A percentile compares a stretch with the other conserved stretches of the same genome.
These are phyloP conservation scores for Graphilbum sp. DNA, from an alignment of 2,329 filamentous ascomycete species.

Conservation along the genomic window DNA sequence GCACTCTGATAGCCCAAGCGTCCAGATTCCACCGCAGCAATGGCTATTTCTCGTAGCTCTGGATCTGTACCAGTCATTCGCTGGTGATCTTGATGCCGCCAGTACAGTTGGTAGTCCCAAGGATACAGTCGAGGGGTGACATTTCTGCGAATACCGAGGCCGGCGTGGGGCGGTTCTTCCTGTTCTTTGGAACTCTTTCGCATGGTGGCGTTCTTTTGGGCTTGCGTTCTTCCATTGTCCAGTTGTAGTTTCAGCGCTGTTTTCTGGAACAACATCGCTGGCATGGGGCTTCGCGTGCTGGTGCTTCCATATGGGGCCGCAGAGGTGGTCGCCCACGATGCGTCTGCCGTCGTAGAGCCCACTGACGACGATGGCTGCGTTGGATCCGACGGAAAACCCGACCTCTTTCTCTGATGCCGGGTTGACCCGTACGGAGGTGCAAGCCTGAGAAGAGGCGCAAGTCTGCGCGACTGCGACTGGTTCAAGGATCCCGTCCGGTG, in stretches of 20 bases:
- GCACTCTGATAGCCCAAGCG: not conserved
- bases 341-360: not conserved
- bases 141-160: not conserved
- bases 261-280: not conserved
- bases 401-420: not conserved
- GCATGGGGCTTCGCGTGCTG: not conserved
- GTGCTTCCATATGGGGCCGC: constrained; percentile 3
- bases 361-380: not conserved
- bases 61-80: constrained; percentile 6
- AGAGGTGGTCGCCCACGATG: not conserved
- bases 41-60: constrained; percentile 7
- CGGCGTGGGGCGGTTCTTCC: not conserved
- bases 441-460: not conserved
- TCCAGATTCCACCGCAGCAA: not conserved
- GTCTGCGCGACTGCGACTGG: not conserved
- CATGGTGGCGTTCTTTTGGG: not conserved
- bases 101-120: constrained; percentile 11
- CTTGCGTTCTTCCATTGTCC: not conserved
- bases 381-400: not conserved
- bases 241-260: not conserved
- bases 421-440: not conserved
- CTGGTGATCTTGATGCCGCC: constrained; percentile 4
- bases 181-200: not conserved
- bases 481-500: not conserved
- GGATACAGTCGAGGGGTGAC: constrained; percentile 9